Percentiles rank a stretch among this genome's conserved stretches.
Evolutionary conservation across 2,329 filamentous ascomycete species (phyloP).

Genomic region (Lecanicillium sp.): DNA sequence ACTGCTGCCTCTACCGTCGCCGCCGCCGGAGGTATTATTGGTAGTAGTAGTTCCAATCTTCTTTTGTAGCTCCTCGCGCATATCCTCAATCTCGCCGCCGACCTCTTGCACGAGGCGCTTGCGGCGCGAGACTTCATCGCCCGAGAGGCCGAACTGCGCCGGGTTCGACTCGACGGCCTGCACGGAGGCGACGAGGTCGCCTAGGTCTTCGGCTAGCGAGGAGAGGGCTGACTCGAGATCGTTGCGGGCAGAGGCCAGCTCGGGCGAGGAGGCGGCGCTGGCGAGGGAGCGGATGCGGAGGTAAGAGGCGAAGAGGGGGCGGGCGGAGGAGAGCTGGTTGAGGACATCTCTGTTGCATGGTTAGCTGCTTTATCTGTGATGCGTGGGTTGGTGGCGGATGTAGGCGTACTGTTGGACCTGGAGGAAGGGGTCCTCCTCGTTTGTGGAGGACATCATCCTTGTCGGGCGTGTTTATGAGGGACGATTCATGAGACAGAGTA

Average conservation of each 20-base stretch:
- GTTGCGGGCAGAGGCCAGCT: conserved; percentile 69
- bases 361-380: background rate
- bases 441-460: conserved; percentile 60
- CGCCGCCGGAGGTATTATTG: conserved; percentile 21
- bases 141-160: conserved; percentile 75
- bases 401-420: conserved; percentile 57
- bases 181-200: conserved; percentile 81
- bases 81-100: conserved; percentile 79
- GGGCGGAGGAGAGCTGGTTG: conserved; percentile 67
- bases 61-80: conserved; percentile 72
- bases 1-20: conserved; percentile 25
- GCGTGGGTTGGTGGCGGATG: conserved; percentile 2
- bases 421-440: conserved; percentile 63
- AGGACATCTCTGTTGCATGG: conserved; percentile 68
- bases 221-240: conserved; percentile 60
- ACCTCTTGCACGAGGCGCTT: conserved; percentile 80
- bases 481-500: conserved; percentile 13
- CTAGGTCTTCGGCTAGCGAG: conserved; percentile 71
- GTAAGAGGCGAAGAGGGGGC: conserved; percentile 88
- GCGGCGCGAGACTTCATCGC: conserved; percentile 72
- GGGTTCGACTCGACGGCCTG: conserved; percentile 82
- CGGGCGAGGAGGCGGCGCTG: conserved; percentile 63
- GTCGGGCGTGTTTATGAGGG: conserved; percentile 10
- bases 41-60: conserved; percentile 35
- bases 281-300: conserved; percentile 87